Base-by-base conservation (phyloP, 768 basidiomycete species). In the Mycena floridula region DNA sequence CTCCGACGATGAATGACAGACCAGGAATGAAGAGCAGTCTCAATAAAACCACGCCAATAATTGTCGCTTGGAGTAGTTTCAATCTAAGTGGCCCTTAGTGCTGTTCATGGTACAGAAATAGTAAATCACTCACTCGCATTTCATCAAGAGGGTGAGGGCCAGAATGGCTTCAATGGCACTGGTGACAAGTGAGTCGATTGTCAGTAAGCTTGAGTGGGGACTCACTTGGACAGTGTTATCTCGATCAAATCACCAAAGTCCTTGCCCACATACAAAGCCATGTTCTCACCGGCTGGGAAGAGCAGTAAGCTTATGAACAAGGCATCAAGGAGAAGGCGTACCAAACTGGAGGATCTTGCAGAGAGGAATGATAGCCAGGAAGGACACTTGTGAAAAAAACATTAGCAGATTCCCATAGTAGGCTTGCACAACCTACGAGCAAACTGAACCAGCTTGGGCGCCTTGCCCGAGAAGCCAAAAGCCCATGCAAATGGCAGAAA, bases 191-290 rank as follows among this genome's bases (percentile, higher is more conserved):
- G 4, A 44, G 16, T 22, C 18, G 23, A 12, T n/a, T 24, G 12
- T 18, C 30, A 36, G 48, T 46, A 44, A 27, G n/a, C 6, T 9
- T 22, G 21, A 3, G 5, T 38, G n/a, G 3, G 24, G 5, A 50
- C 46, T 25, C 37, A 76, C 74, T 79, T 79, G 57, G 73, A 74
- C 25, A 77, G 46, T 5, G 76, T 75, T 45, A 76, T 63, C n/a
- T 67, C 55, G 25, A 76, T 55, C 16, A 79, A 55, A 44, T 78
- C 76, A 0, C 77, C 77, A 4, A 78, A 49, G 44, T 67, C 66
- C 48, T 63, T 66, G 23, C 77, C 76, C 13, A 67, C 68, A 50
- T 76, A 79, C 40, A 74, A 47, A 0, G 72, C 65, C 47, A 76
- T 61, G 43, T 77, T 72, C 56, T 77, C 73, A 8, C 70, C 73